Evolutionary conservation across 352 stramenopile species (phyloP), one percentile per base, ranked within the genome.

Genomic region (Phytophthora hybrid): DNA sequence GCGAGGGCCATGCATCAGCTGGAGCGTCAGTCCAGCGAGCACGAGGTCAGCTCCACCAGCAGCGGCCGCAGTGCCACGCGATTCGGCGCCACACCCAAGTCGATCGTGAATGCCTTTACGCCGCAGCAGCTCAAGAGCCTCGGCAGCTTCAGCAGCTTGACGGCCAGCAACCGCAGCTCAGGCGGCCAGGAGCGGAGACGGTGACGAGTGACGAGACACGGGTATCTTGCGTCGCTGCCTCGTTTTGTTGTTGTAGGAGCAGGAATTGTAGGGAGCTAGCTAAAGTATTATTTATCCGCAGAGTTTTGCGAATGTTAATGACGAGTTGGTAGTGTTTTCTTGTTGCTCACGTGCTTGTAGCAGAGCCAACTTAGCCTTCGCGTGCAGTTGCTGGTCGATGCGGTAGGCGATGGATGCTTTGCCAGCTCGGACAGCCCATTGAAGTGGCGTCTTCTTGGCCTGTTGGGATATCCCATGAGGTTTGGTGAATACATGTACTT

Each of bases 371-470:
- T 87, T 91, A 21, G 68, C 71, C 55, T 79, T 76, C 14, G 75
- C 83, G 34, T 90, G 82, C 19, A 92, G 60, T 85, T 90, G 83
- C 74, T 94, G 87, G 56, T 95, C 88, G 21, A 95, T 76, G 29
- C 85, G 84, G 66, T 95, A 93, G 39, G 84, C 81, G 49, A 93
- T 73, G 14, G 88, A 92, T 0, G 87, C 85, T 66, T 93, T 89
- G 49, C 88, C 88, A 18, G 82, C 82, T 14, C 80, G 77, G 5
- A 91, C 75, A 1, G 87, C 88, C 84, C 87, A 95, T 57, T 93
- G 86, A 47, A 94, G 66, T 16, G 88, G 88, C 4, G 87, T 93
- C 64, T 89, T 90, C 51, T 91, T 84, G 34, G 68, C 31, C 83
- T 89, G 16, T 9, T n/a, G 11, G 3, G 41, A n/a, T 14, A 26